Percentiles rank a stretch among this genome's conserved stretches.
phyloP scores from a whole-genome alignment of 2,329 filamentous ascomycete species.

The Trichophyton benhamiae region DNA sequence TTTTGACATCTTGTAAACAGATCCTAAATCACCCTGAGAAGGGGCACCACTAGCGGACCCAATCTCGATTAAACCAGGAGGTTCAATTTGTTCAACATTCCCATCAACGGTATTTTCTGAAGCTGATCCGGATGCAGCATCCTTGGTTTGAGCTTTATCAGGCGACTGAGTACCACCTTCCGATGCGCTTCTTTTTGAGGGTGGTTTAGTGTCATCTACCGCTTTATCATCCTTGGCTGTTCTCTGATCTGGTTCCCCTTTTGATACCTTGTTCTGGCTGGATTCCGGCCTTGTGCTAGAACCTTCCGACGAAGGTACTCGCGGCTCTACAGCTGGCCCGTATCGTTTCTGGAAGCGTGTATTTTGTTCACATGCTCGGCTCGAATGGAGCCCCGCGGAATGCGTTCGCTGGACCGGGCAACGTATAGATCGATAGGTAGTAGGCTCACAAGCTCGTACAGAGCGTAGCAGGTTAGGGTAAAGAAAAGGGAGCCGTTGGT shows the following conservation, averaged over 20 bases:
- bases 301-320: constrained; percentile 27
- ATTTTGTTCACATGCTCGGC: constrained; percentile 22
- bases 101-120: neutral
- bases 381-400: constrained; percentile 27
- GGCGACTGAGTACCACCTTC: neutral
- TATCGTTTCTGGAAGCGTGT: constrained; percentile 35
- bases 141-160: neutral
- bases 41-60: neutral
- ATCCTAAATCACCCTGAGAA: neutral
- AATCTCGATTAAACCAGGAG: neutral
- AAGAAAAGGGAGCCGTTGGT: constrained; percentile 52
- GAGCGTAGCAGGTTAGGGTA: constrained; percentile 56
- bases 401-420: constrained; percentile 17
- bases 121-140: neutral
- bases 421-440: constrained; percentile 32
- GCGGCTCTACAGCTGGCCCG: constrained; percentile 34
- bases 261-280: constrained; percentile 4
- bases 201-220: neutral
- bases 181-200: neutral
- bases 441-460: constrained; percentile 38
- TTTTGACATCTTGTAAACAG: neutral
- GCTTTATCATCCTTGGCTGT: constrained; percentile 10
- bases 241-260: constrained; percentile 3
- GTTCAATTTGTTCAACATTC: neutral
- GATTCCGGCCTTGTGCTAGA: constrained; percentile 18